Conservation (phyloP, 2,329 filamentous ascomycete species). For the Teratosphaeria nubilosa region DNA sequence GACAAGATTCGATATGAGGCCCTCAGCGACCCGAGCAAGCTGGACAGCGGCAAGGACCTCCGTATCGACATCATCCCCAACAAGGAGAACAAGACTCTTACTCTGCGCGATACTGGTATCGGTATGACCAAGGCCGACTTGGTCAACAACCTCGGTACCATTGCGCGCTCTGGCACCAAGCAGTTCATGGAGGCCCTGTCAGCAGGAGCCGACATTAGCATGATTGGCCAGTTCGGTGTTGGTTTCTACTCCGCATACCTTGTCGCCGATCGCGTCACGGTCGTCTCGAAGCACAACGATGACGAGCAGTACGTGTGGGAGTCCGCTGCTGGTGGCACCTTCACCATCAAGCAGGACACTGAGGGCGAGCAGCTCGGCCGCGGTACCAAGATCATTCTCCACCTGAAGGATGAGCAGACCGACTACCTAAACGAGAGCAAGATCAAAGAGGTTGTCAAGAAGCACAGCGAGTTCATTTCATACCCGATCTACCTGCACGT, state of each 20-base stretch:
- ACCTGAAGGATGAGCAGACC: slow-evolving; percentile 98
- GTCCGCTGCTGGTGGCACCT: slow-evolving; percentile 93
- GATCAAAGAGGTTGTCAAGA: slow-evolving; percentile 99
- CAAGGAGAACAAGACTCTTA: slow-evolving; percentile 95
- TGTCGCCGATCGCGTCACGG: slow-evolving; percentile 89
- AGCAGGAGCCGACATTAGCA: slow-evolving; percentile 97
- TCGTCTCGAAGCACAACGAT: slow-evolving; percentile 98
- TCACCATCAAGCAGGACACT: slow-evolving; percentile 83
- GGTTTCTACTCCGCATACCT: slow-evolving; percentile 99
- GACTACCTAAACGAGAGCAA: slow-evolving; percentile 98
- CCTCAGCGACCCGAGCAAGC: slow-evolving; percentile 91
- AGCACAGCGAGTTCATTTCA: slow-evolving; percentile 99
- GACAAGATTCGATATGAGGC: slow-evolving; percentile 99
- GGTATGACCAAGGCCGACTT: slow-evolving; percentile 99
- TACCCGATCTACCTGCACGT: slow-evolving; percentile 99
- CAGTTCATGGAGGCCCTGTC: slow-evolving; percentile 99
- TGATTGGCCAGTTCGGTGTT: slow-evolving; percentile 99
- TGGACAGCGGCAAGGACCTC: slow-evolving; percentile 95
- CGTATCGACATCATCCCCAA: slow-evolving; percentile 98
- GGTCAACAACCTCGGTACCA: slow-evolving; percentile 99
- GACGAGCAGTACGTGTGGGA: slow-evolving; percentile 99
- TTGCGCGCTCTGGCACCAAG: slow-evolving; percentile 98
- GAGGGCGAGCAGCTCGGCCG: slow-evolving; percentile 85
- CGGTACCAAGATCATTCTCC: slow-evolving; percentile 94
- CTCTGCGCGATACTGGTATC: slow-evolving; percentile 95